Evolutionary conservation across 805 yeast genomes (phyloP), one percentile per base, ranked within the genome.

Genomic region (Dipodascopsis tothii): DNA sequence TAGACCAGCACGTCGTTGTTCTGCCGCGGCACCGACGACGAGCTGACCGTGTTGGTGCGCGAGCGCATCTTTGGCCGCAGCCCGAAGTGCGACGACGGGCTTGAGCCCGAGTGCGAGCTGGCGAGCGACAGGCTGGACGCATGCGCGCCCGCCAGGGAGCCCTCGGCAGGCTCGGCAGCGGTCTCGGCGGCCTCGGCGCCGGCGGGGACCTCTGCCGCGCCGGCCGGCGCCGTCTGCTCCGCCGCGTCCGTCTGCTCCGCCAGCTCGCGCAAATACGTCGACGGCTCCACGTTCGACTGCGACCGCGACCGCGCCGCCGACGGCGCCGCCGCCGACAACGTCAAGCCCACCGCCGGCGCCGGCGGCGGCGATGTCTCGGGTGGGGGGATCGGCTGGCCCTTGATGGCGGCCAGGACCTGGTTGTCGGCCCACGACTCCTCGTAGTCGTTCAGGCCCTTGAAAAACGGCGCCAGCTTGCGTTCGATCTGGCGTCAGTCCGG

Each of bases 381-480:
- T 3, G 50, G 43, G 17, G 60, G 54, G 6, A 54, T 32, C 9
- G 61, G 61, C 33, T 52, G 50, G 17, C 61, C 61, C 11, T 55
- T 48, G 4, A 65, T 49, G 17, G 67, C 70, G 3, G 59, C 70
- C 36, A 81, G 56, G 17, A 92, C 61, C 61, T 84, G 84, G 2
- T 74, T 74, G 53, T 81, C 85, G 2, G 77, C 63, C 95, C 95
- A 84, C 21, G 63, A 51, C 11, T 71, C 75, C 45, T 84, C 81
- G 57, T 72, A 82, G 57, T 86, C 95, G 56, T 85, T 85, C 39
- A 90, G 66, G 0, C 96, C 97, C 1, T 87, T 81, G 61, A 76
- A 92, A 61, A 92, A 90, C 1, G 98, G 97, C 0, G 96, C 87
- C 33, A 90, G 57, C 54, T 72, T 74, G 39, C 98, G 72, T 23